A percentile compares a stretch with the other conserved stretches of the same genome.
phyloP scores from a whole-genome alignment of 345 rosid genomes.

The Durio zibethinus region DNA sequence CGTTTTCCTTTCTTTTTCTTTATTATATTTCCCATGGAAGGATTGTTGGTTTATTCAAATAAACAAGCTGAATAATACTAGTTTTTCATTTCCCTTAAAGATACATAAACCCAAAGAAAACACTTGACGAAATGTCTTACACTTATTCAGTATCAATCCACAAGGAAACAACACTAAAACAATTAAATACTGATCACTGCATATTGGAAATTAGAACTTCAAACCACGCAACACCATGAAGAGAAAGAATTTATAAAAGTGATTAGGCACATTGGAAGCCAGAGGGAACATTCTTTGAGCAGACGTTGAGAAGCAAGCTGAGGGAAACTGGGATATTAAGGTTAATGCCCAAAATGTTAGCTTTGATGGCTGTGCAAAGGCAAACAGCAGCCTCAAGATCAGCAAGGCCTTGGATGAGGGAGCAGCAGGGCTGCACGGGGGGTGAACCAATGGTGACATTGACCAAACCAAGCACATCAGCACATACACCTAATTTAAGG shows the following conservation, averaged over 20 bases:
- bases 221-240: neutral
- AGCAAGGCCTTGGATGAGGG: slow-evolving; percentile 44
- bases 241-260: neutral
- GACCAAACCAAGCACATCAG: slow-evolving; percentile 32
- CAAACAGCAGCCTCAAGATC: slow-evolving; percentile 62
- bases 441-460: slow-evolving; percentile 33
- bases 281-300: slow-evolving; percentile 46
- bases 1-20: neutral
- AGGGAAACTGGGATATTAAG: slow-evolving; percentile 51
- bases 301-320: slow-evolving; percentile 49
- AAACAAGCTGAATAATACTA: neutral
- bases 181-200: neutral
- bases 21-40: neutral
- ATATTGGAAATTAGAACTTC: neutral
- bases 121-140: neutral
- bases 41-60: neutral
- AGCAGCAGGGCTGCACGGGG: slow-evolving; percentile 46
- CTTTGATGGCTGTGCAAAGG: slow-evolving; percentile 64
- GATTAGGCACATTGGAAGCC: slow-evolving; percentile 43
- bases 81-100: neutral
- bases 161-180: neutral
- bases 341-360: slow-evolving; percentile 48
- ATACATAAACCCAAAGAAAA: neutral
- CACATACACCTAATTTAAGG: slow-evolving; percentile 52
- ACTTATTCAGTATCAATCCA: slow-evolving; percentile 2